These are phyloP conservation scores for Potentilla sterilis DNA, from an alignment of 306 rosid genomes.

Conservation along the genomic window DNA sequence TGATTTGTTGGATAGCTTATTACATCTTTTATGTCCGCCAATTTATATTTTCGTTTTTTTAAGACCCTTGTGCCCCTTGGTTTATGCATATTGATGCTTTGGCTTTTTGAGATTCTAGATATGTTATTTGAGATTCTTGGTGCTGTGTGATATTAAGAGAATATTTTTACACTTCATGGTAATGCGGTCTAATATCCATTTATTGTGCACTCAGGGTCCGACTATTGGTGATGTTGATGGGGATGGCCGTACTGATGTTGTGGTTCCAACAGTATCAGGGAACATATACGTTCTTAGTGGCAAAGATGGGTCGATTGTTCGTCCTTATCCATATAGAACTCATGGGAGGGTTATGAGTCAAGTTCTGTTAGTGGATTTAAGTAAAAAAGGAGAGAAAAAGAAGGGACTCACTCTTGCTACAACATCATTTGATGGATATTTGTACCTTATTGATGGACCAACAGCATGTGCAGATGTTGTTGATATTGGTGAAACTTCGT, in stretches of 20 bases:
- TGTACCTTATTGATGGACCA: slow-evolving; percentile 93
- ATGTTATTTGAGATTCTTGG: not conserved
- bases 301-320: slow-evolving; percentile 81
- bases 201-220: slow-evolving; percentile 60
- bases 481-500: slow-evolving; percentile 99
- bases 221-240: slow-evolving; percentile 92
- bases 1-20: not conserved
- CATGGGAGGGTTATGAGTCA: slow-evolving; percentile 96
- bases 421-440: slow-evolving; percentile 90
- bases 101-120: slow-evolving; percentile 8
- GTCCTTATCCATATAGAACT: slow-evolving; percentile 81
- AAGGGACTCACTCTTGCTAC: slow-evolving; percentile 91
- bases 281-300: slow-evolving; percentile 92
- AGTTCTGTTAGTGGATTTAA: slow-evolving; percentile 87
- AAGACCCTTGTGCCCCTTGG: not conserved
- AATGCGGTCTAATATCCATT: slow-evolving; percentile 5
- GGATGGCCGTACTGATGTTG: slow-evolving; percentile 92
- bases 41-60: slow-evolving; percentile 1
- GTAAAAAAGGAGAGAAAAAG: slow-evolving; percentile 65
- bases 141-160: not conserved
- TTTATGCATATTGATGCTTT: not conserved
- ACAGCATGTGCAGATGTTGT: slow-evolving; percentile 96
- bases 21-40: not conserved
- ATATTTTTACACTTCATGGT: not conserved
- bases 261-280: slow-evolving; percentile 90